Conservation (phyloP, 257 asterid genomes). For the Rehmannia glutinosa region DNA sequence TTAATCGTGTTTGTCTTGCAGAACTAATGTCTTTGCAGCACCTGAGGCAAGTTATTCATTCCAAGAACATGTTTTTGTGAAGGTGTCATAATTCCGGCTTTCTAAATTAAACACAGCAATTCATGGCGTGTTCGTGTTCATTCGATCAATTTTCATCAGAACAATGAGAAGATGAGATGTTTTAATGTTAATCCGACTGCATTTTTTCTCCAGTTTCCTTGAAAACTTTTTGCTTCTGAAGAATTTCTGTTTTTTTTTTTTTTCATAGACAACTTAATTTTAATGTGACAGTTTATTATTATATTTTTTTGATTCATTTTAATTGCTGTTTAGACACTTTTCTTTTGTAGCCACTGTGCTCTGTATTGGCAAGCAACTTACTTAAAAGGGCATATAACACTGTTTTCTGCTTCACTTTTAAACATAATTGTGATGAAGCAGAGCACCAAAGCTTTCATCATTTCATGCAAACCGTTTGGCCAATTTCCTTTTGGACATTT, state of each 20-base stretch:
- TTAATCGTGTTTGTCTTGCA: constrained; percentile 7
- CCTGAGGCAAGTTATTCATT: too few species aligned
- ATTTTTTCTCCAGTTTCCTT: too few species aligned
- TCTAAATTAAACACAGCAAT: constrained; percentile 4
- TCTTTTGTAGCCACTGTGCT: too few species aligned
- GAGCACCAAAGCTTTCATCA: too few species aligned
- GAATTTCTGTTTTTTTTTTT: not conserved
- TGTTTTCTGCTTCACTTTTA: too few species aligned
- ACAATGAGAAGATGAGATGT: not conserved
- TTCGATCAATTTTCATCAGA: not conserved
- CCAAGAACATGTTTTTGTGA: constrained; percentile 14
- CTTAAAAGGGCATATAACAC: too few species aligned
- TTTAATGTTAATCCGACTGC: constrained; percentile 1
- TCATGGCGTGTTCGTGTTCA: not conserved
- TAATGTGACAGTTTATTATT: not conserved
- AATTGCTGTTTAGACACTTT: not conserved
- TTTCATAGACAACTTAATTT: too few species aligned
- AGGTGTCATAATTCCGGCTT: constrained; percentile 11
- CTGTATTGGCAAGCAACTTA: too few species aligned
- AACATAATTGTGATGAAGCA: too few species aligned
- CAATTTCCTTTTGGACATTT: too few species aligned
- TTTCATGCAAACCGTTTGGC: too few species aligned
- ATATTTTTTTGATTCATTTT: not conserved
- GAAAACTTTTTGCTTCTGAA: not conserved
- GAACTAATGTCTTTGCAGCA: constrained; percentile 15